Evolutionary conservation across 768 basidiomycete species (phyloP).

Genomic region (Amanita subjunquillea): DNA sequence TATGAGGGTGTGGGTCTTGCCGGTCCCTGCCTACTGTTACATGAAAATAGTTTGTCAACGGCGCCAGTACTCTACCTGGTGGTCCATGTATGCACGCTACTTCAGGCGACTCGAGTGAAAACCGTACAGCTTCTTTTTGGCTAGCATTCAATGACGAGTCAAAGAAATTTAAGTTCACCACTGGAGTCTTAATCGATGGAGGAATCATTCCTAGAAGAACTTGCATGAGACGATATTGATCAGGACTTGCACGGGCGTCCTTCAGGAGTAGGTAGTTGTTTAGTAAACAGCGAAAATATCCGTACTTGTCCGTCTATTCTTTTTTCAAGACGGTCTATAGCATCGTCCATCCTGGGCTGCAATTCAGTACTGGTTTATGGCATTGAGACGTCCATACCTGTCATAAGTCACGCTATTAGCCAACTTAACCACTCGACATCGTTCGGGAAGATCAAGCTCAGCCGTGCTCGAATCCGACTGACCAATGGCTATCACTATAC

Average conservation of each 20-base stretch:
- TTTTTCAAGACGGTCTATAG: slow-evolving; percentile 54
- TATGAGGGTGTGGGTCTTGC: slow-evolving; percentile 93
- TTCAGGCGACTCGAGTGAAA: slow-evolving; percentile 72
- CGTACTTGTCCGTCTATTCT: slow-evolving; percentile 1
- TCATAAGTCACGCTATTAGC: slow-evolving; percentile 92
- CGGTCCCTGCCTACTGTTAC: slow-evolving; percentile 46
- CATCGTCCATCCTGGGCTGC: slow-evolving; percentile 69
- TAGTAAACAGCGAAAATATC: neutral
- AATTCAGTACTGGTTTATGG: neutral
- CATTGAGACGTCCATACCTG: slow-evolving; percentile 30
- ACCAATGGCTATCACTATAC: slow-evolving; percentile 74
- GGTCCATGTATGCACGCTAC: slow-evolving; percentile 95
- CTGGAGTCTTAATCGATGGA: slow-evolving; percentile 27
- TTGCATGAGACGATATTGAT: slow-evolving; percentile 42
- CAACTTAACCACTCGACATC: slow-evolving; percentile 77
- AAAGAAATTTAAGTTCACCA: slow-evolving; percentile 49
- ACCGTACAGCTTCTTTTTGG: slow-evolving; percentile 75
- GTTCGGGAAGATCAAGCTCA: slow-evolving; percentile 75
- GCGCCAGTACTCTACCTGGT: slow-evolving; percentile 46
- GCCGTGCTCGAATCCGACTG: slow-evolving; percentile 44
- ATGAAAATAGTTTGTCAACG: neutral
- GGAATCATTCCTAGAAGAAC: slow-evolving; percentile 61
- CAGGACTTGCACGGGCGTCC: slow-evolving; percentile 31
- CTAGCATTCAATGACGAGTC: slow-evolving; percentile 71
- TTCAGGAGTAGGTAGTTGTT: slow-evolving; percentile 13